A percentile compares a stretch with the other conserved stretches of the same genome.
Evolutionary conservation across 164 flowering plant genomes (phyloP).

Genomic region (Saururus chinensis): DNA sequence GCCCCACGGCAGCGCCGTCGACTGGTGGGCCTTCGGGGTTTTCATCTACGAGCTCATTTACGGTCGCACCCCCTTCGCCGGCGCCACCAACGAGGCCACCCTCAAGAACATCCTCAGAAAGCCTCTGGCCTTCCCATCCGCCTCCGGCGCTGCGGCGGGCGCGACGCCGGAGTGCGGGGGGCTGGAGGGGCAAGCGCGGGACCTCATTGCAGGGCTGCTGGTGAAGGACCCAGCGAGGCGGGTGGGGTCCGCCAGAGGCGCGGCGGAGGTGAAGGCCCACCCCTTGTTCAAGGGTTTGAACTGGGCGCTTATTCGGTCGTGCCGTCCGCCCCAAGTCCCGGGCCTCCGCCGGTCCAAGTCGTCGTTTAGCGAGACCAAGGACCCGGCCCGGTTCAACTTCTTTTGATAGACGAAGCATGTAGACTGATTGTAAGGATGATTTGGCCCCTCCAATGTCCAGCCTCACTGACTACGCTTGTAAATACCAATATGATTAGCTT

Average conservation of each 20-base stretch:
- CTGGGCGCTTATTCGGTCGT: slow-evolving; percentile 62
- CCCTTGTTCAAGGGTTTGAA: slow-evolving; percentile 66
- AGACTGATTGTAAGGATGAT: too few relatives aligned
- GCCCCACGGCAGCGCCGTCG: slow-evolving; percentile 82
- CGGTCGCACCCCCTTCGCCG: slow-evolving; percentile 75
- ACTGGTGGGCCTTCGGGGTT: slow-evolving; percentile 92
- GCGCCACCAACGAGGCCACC: slow-evolving; percentile 42
- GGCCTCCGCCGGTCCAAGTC: slow-evolving; percentile 18
- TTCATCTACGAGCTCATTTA: slow-evolving; percentile 82
- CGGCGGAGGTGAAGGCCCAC: slow-evolving; percentile 75
- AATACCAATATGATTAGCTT: too few relatives aligned
- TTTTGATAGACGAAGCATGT: slow-evolving; percentile 1
- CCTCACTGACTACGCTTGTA: too few relatives aligned
- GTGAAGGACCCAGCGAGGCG: slow-evolving; percentile 55
- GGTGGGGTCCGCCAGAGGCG: slow-evolving; percentile 64
- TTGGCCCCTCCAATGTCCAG: too few relatives aligned
- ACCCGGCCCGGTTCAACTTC: slow-evolving; percentile 6
- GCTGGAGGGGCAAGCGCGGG: slow-evolving; percentile 41
- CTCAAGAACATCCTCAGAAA: slow-evolving; percentile 49
- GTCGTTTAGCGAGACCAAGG: slow-evolving; percentile 3
- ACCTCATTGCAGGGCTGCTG: slow-evolving; percentile 45
- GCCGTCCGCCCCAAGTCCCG: slow-evolving; percentile 56
- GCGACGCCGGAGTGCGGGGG: not conserved
- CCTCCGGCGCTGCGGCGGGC: slow-evolving; percentile 11
- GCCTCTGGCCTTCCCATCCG: slow-evolving; percentile 41